Conservation (phyloP, 176 grass and related monocot species). For the Microstegium vimineum region DNA sequence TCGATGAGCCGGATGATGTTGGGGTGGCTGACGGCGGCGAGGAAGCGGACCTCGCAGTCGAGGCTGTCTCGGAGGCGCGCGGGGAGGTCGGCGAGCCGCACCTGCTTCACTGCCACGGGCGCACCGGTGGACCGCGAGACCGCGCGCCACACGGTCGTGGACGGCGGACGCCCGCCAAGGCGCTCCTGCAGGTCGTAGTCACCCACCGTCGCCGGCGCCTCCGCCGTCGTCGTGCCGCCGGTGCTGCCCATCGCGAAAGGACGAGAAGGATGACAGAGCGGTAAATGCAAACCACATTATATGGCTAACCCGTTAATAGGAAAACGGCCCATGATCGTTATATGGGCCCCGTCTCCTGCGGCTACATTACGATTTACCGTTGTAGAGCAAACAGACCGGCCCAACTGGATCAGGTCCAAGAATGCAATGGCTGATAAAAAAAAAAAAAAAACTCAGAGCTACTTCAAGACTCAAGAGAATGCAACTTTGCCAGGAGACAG, state of each 20-base stretch:
- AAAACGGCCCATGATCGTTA: not conserved
- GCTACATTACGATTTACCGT: too few relatives aligned
- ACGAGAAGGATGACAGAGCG: not conserved
- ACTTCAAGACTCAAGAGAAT: not conserved
- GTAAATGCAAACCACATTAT: too few relatives aligned
- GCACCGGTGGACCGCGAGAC: slow-evolving; percentile 10
- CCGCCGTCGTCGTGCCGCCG: not conserved
- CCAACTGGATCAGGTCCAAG: not conserved
- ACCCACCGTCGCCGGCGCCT: slow-evolving; percentile 12
- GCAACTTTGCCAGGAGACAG: not conserved
- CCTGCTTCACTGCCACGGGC: slow-evolving; percentile 58
- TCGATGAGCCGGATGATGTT: slow-evolving; percentile 67
- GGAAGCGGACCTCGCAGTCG: slow-evolving; percentile 57
- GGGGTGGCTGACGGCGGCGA: slow-evolving; percentile 50
- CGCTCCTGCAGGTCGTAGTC: slow-evolving; percentile 45
- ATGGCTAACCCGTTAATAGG: not conserved
- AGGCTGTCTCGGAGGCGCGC: slow-evolving; percentile 46
- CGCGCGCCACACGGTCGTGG: slow-evolving; percentile 36
- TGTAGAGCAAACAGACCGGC: not conserved
- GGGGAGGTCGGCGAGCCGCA: slow-evolving; percentile 40
- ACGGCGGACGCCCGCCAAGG: slow-evolving; percentile 20
- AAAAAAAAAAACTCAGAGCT: not conserved
- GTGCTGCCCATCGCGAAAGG: slow-evolving; percentile 1
- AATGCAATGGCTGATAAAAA: not conserved
- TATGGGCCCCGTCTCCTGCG: not conserved